Evolutionary conservation across 2,329 filamentous ascomycete species (phyloP), one percentile per base, ranked within the genome.

Genomic region (Scedosporium apiospermum): DNA sequence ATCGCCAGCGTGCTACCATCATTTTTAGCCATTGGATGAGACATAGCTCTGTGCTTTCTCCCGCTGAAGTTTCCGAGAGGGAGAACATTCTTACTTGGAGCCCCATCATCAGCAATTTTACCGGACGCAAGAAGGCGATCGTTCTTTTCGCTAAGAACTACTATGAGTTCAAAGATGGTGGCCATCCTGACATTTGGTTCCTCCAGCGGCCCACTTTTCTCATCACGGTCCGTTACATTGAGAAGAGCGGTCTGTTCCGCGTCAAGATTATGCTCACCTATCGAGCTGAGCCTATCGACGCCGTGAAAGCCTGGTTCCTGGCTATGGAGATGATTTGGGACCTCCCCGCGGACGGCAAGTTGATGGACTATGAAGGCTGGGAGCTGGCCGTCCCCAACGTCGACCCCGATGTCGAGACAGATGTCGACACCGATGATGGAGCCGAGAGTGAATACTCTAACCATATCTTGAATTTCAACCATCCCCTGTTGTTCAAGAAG

Each of bases 1-100:
- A 96, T 75, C 83, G 91, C 23, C 93, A 98, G 73, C 84, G 95
- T 42, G 90, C 92, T 1, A 90, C 88, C 58, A 85, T 97, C 21
- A 79, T 96, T 1, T 87, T 93, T 68, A 81, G 84, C 49, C 77
- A 80, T 65, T 82, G 83, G 61, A 71, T 88, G 67, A 65, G 65
- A 16, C 75, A 65, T 16, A 77, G 78, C 26, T 73, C 70, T 10
- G 74, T 90, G 1, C 78, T 90, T 3, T 80, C 80, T 0, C 92
- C 91, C 0, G 74, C 78, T 6, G 78, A 92, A 66, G 86, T 92
- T 1, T 82, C 90, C 0, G 69, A 82, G 58, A 75, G 78, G 58
- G 88, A 91, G 71, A 83, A 80, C 18, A 84, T 91, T 23, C 74
- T 97, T 2, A 65, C 76, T 30, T 78, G 76, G 76, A 64, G 55